Conservation (phyloP, 495 filamentous ascomycete genomes). For the Extremus antarcticus region DNA sequence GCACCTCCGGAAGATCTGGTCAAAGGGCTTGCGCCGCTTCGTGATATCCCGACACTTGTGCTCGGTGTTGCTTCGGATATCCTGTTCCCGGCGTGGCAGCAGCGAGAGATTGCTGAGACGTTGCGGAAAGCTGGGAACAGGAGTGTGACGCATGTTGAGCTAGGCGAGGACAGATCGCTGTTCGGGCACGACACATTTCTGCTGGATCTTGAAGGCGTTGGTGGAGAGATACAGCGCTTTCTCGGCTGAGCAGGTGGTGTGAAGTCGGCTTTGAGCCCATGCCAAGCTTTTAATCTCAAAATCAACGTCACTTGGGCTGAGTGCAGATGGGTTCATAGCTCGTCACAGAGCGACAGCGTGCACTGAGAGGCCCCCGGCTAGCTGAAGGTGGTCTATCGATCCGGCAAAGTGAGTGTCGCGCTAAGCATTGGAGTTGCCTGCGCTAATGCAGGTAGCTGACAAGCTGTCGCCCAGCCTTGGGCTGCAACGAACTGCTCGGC, state of each 20-base stretch:
- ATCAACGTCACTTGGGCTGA: too few species aligned
- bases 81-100: constrained; percentile 96
- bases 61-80: constrained; percentile 95
- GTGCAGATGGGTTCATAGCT: too few species aligned
- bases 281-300: too few species aligned
- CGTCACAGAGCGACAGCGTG: too few species aligned
- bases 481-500: too few species aligned
- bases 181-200: constrained; percentile 98
- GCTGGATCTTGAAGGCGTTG: constrained; percentile 83
- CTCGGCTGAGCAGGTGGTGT: constrained; percentile 37
- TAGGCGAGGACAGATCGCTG: constrained; percentile 81
- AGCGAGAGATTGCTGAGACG: constrained; percentile 84
- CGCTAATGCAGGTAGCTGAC: too few species aligned
- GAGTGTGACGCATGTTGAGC: constrained; percentile 72
- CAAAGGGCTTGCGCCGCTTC: constrained; percentile 56
- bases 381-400: too few species aligned
- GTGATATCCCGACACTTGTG: constrained; percentile 63
- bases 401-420: too few species aligned
- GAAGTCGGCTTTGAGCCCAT: background rate
- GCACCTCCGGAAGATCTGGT: constrained; percentile 66
- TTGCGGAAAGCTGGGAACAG: constrained; percentile 64
- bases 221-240: constrained; percentile 69
- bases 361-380: too few species aligned
- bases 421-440: too few species aligned
- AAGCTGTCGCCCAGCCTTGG: too few species aligned